phyloP scores from a whole-genome alignment of 2,329 filamentous ascomycete genomes.

The Fusarium falciforme region DNA sequence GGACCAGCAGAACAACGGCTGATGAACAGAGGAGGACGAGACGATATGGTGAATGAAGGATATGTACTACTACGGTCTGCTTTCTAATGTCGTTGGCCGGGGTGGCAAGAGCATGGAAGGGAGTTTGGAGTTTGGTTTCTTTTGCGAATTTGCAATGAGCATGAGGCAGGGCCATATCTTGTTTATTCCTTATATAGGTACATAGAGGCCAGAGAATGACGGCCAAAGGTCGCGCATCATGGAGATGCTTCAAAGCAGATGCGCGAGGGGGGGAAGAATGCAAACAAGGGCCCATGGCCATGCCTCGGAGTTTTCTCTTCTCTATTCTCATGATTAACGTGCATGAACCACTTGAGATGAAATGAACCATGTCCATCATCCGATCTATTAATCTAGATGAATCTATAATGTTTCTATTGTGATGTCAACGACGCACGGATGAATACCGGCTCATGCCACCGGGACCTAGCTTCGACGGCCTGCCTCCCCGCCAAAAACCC shows the following conservation, averaged over 20 bases:
- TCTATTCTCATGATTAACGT: neutral
- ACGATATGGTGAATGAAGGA: conserved; percentile 36
- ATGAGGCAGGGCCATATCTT: conserved; percentile 26
- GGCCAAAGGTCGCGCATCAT: conserved; percentile 36
- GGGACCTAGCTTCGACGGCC: neutral
- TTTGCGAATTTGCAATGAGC: conserved; percentile 14
- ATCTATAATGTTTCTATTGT: neutral
- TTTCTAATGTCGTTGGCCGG: conserved; percentile 43
- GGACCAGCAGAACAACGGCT: conserved; percentile 22
- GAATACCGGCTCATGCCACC: conserved; percentile 33
- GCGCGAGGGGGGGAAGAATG: conserved; percentile 37
- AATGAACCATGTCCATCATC: neutral
- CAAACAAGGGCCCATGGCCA: conserved; percentile 34
- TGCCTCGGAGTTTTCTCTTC: conserved; percentile 6
- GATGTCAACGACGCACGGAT: conserved; percentile 32
- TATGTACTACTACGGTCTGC: conserved; percentile 44
- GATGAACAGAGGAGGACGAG: conserved; percentile 23
- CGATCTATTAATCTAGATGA: neutral
- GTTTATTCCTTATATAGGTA: conserved; percentile 36
- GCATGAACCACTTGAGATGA: neutral
- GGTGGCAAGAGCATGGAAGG: conserved; percentile 44
- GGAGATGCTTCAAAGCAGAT: conserved; percentile 32
- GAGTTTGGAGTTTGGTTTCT: conserved; percentile 39
- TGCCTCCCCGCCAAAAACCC: neutral
- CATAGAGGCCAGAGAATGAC: conserved; percentile 39